Base-by-base conservation (phyloP, 1,139 yeast genomes). In the Meyerozyma sp. region DNA sequence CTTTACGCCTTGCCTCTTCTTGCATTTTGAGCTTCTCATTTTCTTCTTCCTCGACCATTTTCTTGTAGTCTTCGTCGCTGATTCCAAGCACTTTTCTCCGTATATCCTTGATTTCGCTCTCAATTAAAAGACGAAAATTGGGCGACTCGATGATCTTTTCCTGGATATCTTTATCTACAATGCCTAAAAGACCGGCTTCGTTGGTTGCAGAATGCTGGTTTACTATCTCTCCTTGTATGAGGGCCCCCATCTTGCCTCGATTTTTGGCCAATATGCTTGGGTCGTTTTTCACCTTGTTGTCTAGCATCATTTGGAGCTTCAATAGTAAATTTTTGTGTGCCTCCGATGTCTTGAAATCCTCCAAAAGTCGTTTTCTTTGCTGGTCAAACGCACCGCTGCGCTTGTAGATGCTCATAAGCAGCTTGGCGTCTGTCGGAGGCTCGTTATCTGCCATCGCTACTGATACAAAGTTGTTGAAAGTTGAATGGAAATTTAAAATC, bases 231-330 rank as follows among this genome's bases (percentile, higher is more conserved):
- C 78, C 80, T 48, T 77, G 82, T 3, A 79, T 71, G 45, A 78
- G 59, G 0, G 82, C 82, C 0, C 76, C 77, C 58, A 74, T 65
- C 44, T 73, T 76, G 2, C 81, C 82, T 42, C 67, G 70, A 55
- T 77, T 79, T 50, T 75, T 75, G 45, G 66, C 58, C 16, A 79
- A 57, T 14, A 79, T 68, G 16, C 66, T 58, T 0, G 82, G 82
- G 49, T 79, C 81, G 34, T 69, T 64, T 42, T 69, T 66, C 27
- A 77, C 69, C 47, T 76, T 77, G 39, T 62, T 58, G 44, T 74
- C 79, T 1, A 79, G 70, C 59, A 77, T 61, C 21, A 71, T 53
- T 44, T 67, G 66, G 36, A 78, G 58, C 47, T 77, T 68, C 26
- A 66, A 57, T 27, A 72, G 57, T 16, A 79, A 57, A 43, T 71